phyloP scores from a whole-genome alignment of 805 yeast species.

The Metschnikowia kofuensis region DNA sequence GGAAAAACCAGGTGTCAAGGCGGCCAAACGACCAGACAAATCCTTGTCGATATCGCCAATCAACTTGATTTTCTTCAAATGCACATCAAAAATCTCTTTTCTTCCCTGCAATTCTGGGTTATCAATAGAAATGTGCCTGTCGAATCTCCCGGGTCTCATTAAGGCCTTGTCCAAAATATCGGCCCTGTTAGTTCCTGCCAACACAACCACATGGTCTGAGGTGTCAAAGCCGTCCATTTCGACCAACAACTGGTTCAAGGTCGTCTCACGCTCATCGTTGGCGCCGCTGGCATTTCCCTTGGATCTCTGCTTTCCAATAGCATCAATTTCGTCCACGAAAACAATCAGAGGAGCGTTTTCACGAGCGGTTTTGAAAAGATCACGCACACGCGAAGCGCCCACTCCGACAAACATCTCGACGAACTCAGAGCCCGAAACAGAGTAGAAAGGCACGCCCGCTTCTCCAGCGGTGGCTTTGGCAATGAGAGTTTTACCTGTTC shows the following conservation, averaged over 20 bases:
- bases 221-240: conserved; percentile 98
- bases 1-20: conserved; percentile 95
- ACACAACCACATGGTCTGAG: conserved; percentile 89
- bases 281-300: conserved; percentile 76
- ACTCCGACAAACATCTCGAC: conserved; percentile 99
- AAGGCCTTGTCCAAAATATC: conserved; percentile 92
- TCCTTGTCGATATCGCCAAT: conserved; percentile 39
- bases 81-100: conserved; percentile 86
- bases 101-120: conserved; percentile 94
- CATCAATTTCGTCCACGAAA: conserved; percentile 97
- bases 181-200: conserved; percentile 96
- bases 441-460: conserved; percentile 95
- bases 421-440: conserved; percentile 96
- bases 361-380: conserved; percentile 86
- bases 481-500: conserved; percentile 95
- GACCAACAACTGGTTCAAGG: conserved; percentile 90
- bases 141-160: conserved; percentile 96
- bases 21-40: conserved; percentile 85
- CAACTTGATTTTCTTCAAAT: conserved; percentile 69
- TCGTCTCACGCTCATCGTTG: conserved; percentile 95
- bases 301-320: conserved; percentile 85
- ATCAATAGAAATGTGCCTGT: conserved; percentile 87
- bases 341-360: conserved; percentile 92
- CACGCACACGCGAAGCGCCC: conserved; percentile 98
- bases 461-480: conserved; percentile 99